Evolutionary conservation across 1,139 yeast genomes (phyloP).

Genomic region (Pichia sp.): DNA sequence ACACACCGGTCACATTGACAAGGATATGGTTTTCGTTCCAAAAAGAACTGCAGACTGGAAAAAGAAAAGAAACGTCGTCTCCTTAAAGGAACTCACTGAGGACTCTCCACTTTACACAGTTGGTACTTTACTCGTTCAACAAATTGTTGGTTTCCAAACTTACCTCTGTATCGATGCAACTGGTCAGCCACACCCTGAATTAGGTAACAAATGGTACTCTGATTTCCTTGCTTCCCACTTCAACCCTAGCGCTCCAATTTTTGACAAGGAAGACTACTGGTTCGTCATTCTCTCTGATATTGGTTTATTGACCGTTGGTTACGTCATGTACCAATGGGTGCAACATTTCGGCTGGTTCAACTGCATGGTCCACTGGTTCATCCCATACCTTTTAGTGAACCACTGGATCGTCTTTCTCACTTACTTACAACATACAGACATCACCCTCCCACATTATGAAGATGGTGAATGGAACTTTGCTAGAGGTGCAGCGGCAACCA

Average conservation of each 20-base stretch:
- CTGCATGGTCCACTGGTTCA: slow-evolving; percentile 61
- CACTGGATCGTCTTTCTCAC: slow-evolving; percentile 89
- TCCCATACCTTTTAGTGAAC: slow-evolving; percentile 77
- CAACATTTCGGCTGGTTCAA: slow-evolving; percentile 56
- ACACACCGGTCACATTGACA: slow-evolving; percentile 74
- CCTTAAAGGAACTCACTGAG: slow-evolving; percentile 54
- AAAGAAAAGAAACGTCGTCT: slow-evolving; percentile 30
- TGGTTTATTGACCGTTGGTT: slow-evolving; percentile 52
- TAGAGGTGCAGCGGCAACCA: slow-evolving; percentile 83
- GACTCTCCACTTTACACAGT: slow-evolving; percentile 70
- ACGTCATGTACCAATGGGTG: slow-evolving; percentile 58
- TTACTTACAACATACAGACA: slow-evolving; percentile 78
- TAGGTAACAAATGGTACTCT: slow-evolving; percentile 29
- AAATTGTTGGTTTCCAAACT: slow-evolving; percentile 66
- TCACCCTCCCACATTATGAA: slow-evolving; percentile 72
- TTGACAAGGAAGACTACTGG: slow-evolving; percentile 64
- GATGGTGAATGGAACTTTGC: slow-evolving; percentile 77
- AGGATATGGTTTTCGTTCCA: slow-evolving; percentile 83
- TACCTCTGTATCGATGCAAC: slow-evolving; percentile 68
- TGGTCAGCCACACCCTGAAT: slow-evolving; percentile 58
- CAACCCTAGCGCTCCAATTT: slow-evolving; percentile 66
- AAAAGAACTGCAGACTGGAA: slow-evolving; percentile 46
- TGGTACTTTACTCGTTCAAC: slow-evolving; percentile 53
- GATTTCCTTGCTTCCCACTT: slow-evolving; percentile 50
- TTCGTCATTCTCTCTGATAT: slow-evolving; percentile 64